Percentiles rank a stretch among this genome's conserved stretches.
These are phyloP conservation scores for Alternaria conjuncta DNA, from an alignment of 2,329 filamentous ascomycete genomes.

Conservation along the genomic window DNA sequence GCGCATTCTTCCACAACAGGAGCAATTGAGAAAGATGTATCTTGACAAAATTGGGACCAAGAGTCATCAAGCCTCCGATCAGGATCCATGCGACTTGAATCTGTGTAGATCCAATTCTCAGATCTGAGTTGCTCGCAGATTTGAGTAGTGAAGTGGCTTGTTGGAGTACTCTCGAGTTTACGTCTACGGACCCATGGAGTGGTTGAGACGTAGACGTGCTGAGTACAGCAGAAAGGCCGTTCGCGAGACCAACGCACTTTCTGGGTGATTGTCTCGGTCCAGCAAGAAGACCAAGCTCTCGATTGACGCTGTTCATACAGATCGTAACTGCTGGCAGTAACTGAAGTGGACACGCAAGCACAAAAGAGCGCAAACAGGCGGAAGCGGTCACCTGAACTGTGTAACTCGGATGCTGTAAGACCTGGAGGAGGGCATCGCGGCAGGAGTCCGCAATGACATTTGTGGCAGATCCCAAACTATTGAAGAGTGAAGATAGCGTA, in stretches of 20 bases:
- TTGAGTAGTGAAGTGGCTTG: slow-evolving; percentile 93
- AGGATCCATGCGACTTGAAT: slow-evolving; percentile 98
- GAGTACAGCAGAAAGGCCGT: slow-evolving; percentile 87
- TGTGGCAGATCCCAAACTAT: slow-evolving; percentile 80
- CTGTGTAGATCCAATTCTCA: slow-evolving; percentile 89
- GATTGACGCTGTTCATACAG: slow-evolving; percentile 92
- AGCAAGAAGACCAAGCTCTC: slow-evolving; percentile 80
- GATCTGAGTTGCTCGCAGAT: slow-evolving; percentile 86
- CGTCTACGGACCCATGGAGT: slow-evolving; percentile 91
- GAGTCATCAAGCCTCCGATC: slow-evolving; percentile 93
- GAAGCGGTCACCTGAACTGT: slow-evolving; percentile 92
- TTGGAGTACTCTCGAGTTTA: slow-evolving; percentile 88
- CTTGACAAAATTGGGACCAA: slow-evolving; percentile 98
- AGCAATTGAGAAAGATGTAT: slow-evolving; percentile 95
- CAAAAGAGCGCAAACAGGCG: slow-evolving; percentile 83
- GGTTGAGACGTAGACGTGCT: slow-evolving; percentile 89
- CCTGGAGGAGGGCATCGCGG: slow-evolving; percentile 85
- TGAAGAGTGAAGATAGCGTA: slow-evolving; percentile 78
- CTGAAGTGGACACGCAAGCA: slow-evolving; percentile 90
- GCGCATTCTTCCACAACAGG: slow-evolving; percentile 93
- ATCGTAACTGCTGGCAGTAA: slow-evolving; percentile 89
- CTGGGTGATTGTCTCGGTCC: slow-evolving; percentile 79
- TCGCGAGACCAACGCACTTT: slow-evolving; percentile 87
- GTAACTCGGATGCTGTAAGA: slow-evolving; percentile 93
- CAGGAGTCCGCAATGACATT: slow-evolving; percentile 80